Conservation (phyloP, 768 basidiomycete genomes). For the Pulveroboletus sp. region DNA sequence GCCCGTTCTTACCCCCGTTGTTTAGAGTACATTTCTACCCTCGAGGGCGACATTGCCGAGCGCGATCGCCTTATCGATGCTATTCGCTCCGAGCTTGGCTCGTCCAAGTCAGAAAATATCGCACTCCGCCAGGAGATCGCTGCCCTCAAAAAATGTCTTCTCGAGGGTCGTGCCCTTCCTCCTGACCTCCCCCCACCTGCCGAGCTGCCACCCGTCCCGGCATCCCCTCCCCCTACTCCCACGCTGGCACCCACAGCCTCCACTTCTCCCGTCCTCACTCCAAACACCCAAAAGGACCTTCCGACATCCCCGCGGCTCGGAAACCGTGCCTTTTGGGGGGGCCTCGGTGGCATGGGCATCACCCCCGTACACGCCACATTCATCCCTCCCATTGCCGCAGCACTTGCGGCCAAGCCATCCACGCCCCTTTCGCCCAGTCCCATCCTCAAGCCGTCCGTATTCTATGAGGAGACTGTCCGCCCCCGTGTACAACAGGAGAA, state of each 20-base stretch:
- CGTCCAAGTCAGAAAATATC: conserved; percentile 75
- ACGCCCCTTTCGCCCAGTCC: conserved; percentile 21
- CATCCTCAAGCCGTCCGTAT: conserved; percentile 30
- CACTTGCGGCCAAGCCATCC: conserved; percentile 25
- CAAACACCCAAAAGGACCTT: conserved; percentile 78
- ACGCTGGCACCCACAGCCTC: conserved; percentile 16
- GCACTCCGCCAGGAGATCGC: conserved; percentile 78
- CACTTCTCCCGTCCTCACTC: conserved; percentile 43
- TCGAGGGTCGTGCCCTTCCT: conserved; percentile 55
- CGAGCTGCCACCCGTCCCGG: conserved; percentile 35
- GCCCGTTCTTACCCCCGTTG: neutral
- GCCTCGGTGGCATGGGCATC: conserved; percentile 62
- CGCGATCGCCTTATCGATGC: conserved; percentile 88
- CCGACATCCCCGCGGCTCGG: conserved; percentile 58
- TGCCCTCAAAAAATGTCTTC: conserved; percentile 69
- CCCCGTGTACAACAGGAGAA: conserved; percentile 22
- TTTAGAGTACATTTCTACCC: conserved; percentile 88
- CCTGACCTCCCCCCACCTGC: conserved; percentile 46
- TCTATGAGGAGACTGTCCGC: conserved; percentile 28
- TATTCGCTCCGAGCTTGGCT: conserved; percentile 80
- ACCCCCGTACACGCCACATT: conserved; percentile 85
- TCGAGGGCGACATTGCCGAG: conserved; percentile 92
- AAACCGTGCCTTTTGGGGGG: conserved; percentile 74
- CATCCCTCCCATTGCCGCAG: conserved; percentile 62
- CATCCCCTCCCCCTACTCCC: conserved; percentile 40